phyloP scores from a whole-genome alignment of 2,329 filamentous ascomycete genomes.

The Aspergillus flavus region DNA sequence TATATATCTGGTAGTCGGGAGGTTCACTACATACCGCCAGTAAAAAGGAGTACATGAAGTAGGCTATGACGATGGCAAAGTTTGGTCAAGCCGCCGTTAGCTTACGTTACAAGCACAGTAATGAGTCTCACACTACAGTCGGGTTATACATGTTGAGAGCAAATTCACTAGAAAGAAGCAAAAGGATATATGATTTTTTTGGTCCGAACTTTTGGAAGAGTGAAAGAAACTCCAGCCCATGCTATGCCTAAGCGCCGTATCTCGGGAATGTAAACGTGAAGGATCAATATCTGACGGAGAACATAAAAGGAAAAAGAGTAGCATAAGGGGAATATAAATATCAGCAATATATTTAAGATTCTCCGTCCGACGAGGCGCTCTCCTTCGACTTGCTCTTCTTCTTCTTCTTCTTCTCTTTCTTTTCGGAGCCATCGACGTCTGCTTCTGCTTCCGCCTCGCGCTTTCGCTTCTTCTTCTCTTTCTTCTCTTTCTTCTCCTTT shows the following conservation, averaged over 20 bases:
- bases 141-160: neutral
- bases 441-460: slow-evolving; percentile 38
- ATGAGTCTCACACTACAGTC: neutral
- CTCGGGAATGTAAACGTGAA: slow-evolving; percentile 10
- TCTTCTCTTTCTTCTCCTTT: slow-evolving; percentile 47
- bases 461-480: slow-evolving; percentile 49
- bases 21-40: too few species aligned
- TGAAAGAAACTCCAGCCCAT: slow-evolving; percentile 39
- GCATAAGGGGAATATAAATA: slow-evolving; percentile 18
- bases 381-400: slow-evolving; percentile 44
- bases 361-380: slow-evolving; percentile 26
- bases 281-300: slow-evolving; percentile 1
- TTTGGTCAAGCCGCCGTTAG: too few species aligned
- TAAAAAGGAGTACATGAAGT: too few species aligned
- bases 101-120: too few species aligned
- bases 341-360: slow-evolving; percentile 20
- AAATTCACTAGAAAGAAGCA: neutral
- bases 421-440: slow-evolving; percentile 44
- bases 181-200: neutral
- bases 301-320: slow-evolving; percentile 9
- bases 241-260: slow-evolving; percentile 41
- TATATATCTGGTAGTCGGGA: too few species aligned
- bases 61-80: too few species aligned
- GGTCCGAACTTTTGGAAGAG: slow-evolving; percentile 2
- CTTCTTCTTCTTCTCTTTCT: slow-evolving; percentile 65